Evolutionary conservation across 164 flowering plant genomes (phyloP), one percentile per base, ranked within the genome.

Genomic region (Vitis amurensis): DNA sequence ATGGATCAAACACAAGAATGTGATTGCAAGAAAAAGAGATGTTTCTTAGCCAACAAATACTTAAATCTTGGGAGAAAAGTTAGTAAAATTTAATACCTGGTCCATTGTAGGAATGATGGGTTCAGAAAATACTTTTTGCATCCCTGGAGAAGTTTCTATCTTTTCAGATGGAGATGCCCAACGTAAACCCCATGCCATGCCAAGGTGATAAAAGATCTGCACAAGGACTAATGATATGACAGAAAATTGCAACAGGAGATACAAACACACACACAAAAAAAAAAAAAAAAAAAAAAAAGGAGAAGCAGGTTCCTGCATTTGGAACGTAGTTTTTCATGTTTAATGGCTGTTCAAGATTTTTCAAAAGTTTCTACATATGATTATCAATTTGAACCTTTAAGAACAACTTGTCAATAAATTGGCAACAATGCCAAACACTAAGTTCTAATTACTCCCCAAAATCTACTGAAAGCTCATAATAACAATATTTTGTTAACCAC

Each of bases 171-270:
- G 44, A 69, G 83, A 76, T 50, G 56, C 55, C 99, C 99, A 94
- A 6, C 97, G 92, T 57, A 91, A 75, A 78, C 78, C 82, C 99
- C 99, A 94, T 71, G 92, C 88, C 77, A 83, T 77, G 59, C 92
- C 93, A 74, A 94, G 91, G 84, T 94, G 99, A 73, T 88, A 80
- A 66, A 94, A 78, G 5, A 91, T 92, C 99, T 94, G 84, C 66
- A 82, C 1, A 64, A 63, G 15, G 71, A 59, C 60, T 30, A 9
- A 47, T 31, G 44, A 27, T 19, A n/a, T 30, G 16, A 19, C 73
- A 70, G 19, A 37, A 48, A 62, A 15, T 15, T 62, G 37, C 19
- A 8, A 62, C 0, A 44, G 4, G 11, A 15, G 19, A 37, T 60
- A 12, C n/a, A 29, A 60, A 60, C 50, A 27, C 3, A 29, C 61